Evolutionary conservation across 805 yeast genomes (phyloP).

Genomic region (Lipomyces orientalis): DNA sequence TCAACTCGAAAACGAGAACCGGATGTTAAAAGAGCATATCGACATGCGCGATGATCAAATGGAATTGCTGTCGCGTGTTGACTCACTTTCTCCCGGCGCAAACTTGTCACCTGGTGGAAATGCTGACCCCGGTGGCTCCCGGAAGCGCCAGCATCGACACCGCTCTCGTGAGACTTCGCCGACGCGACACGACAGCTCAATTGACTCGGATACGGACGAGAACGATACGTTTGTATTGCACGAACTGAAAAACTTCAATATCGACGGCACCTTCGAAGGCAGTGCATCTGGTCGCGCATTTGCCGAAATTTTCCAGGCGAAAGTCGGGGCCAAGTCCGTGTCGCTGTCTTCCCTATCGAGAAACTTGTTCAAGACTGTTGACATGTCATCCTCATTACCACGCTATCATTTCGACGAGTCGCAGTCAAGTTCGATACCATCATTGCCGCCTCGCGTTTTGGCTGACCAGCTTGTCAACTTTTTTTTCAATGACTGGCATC

Average conservation of each 20-base stretch:
- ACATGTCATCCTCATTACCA: constrained; percentile 32
- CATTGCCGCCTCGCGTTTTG: constrained; percentile 59
- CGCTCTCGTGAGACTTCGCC: constrained; percentile 13
- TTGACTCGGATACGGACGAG: constrained; percentile 32
- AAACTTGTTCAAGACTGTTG: constrained; percentile 22
- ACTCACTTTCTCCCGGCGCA: constrained; percentile 33
- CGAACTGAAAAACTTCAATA: constrained; percentile 40
- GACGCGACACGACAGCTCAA: neutral
- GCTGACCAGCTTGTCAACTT: constrained; percentile 70
- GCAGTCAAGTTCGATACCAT: constrained; percentile 23
- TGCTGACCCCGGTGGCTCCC: constrained; percentile 5
- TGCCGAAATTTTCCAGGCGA: constrained; percentile 41
- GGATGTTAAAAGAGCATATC: constrained; percentile 65
- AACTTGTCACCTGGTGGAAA: constrained; percentile 5
- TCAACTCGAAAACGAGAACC: constrained; percentile 81
- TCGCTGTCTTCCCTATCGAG: constrained; percentile 33
- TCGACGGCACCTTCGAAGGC: constrained; percentile 46
- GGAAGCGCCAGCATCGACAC: constrained; percentile 14
- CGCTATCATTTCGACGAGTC: constrained; percentile 25
- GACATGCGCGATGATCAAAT: constrained; percentile 69
- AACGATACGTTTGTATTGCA: constrained; percentile 40
- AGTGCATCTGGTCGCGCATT: constrained; percentile 46
- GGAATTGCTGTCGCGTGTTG: constrained; percentile 49
- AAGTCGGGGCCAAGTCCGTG: constrained; percentile 40
- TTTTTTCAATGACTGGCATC: constrained; percentile 81